Evolutionary conservation across 163 green algal genomes (phyloP).

Genomic region (Chlorella variabilis): DNA sequence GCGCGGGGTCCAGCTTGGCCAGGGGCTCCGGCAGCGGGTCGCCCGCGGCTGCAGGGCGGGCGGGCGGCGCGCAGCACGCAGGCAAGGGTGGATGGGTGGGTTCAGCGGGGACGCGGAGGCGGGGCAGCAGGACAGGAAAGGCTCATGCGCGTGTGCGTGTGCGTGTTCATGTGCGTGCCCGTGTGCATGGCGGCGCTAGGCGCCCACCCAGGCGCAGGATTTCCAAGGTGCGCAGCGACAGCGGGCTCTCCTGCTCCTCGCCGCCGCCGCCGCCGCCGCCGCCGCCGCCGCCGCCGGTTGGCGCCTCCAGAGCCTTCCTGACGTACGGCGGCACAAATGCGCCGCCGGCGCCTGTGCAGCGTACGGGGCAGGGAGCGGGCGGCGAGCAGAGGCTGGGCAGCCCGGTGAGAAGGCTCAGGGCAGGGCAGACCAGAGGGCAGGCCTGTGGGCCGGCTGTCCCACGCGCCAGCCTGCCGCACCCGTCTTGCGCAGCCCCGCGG

Average conservation of each 20-base stretch:
- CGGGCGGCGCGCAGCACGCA: background rate
- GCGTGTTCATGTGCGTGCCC: no score
- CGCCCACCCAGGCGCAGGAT: constrained; percentile 37
- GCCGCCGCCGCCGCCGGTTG: constrained; percentile 8
- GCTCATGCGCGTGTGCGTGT: no score
- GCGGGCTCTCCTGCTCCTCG: constrained; percentile 33
- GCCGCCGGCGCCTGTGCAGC: background rate
- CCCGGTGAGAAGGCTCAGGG: no score
- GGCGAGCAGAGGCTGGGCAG: no score
- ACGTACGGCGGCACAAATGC: constrained; percentile 52
- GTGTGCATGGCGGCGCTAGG: no score
- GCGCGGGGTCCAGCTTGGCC: constrained; percentile 74
- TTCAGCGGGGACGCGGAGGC: background rate
- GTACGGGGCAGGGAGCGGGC: no score
- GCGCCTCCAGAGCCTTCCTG: constrained; percentile 24
- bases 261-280: no score
- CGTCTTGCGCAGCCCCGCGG: constrained; percentile 28
- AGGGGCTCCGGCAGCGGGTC: constrained; percentile 76
- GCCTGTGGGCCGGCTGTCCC: no score
- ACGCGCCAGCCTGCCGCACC: background rate
- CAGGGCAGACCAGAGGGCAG: no score
- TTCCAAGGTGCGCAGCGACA: constrained; percentile 36
- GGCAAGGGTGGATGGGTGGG: no score
- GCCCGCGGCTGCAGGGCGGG: constrained; percentile 41
- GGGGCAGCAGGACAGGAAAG: background rate